A percentile compares a stretch with the other conserved stretches of the same genome.
These are phyloP conservation scores for Lasiosphaeria miniovina DNA, from an alignment of 495 filamentous ascomycete species.

Conservation along the genomic window DNA sequence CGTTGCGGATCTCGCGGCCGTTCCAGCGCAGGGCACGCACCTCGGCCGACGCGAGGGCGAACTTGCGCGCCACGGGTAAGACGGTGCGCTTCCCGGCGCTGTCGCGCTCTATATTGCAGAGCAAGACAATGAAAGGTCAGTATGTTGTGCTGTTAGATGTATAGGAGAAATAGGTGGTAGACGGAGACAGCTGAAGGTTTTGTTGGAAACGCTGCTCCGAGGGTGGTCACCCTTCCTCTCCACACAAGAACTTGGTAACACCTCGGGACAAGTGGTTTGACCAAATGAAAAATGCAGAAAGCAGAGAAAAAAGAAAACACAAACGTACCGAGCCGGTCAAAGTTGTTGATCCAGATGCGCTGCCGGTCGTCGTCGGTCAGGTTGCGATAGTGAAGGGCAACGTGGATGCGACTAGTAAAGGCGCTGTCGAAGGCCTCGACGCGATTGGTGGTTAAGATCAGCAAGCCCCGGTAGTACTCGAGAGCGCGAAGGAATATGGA, in stretches of 20 bases:
- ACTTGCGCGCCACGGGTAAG: conserved; percentile 28
- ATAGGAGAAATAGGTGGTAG: too few species aligned
- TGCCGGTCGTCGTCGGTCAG: conserved; percentile 33
- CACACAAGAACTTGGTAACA: too few species aligned
- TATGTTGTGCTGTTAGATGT: too few species aligned
- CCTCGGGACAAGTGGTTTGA: not conserved
- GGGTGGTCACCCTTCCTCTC: too few species aligned
- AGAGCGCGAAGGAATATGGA: conserved; percentile 53
- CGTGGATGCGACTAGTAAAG: conserved; percentile 43
- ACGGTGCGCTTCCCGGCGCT: conserved; percentile 30
- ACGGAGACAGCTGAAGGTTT: too few species aligned
- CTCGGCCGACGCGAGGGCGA: conserved; percentile 26
- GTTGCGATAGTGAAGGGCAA: conserved; percentile 40
- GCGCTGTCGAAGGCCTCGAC: conserved; percentile 42
- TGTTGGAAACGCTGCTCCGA: too few species aligned
- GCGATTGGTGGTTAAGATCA: conserved; percentile 45
- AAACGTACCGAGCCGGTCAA: conserved; percentile 32
- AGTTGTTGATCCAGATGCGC: conserved; percentile 40
- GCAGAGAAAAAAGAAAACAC: not conserved
- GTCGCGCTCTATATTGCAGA: conserved; percentile 25
- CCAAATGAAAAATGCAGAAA: not conserved
- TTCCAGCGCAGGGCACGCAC: conserved; percentile 35
- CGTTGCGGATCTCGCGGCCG: conserved; percentile 43
- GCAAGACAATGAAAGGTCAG: too few species aligned
- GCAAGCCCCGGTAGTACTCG: conserved; percentile 42